Base-by-base conservation (phyloP, 768 basidiomycete species). In the Leccinellum rugosiceps region DNA sequence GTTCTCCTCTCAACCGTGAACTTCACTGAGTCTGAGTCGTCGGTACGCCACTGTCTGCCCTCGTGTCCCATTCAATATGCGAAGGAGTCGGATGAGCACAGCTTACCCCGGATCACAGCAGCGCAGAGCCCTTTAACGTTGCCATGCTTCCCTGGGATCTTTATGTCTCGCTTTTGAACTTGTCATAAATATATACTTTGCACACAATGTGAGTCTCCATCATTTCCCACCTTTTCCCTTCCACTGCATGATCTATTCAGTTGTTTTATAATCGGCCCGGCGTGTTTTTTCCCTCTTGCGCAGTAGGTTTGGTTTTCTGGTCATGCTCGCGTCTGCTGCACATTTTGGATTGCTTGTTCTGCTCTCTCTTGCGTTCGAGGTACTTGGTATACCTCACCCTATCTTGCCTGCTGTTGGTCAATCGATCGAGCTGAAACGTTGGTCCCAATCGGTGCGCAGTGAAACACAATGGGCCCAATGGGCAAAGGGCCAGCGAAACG, bases 401-500 rank as follows among this genome's bases (percentile, higher is more conserved):
- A 7, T 38, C 3, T 44, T 21, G 6, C 43, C 55, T 50, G 23
- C 59, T 67, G 60, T 45, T 55, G 62, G 65, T 31, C 68, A 63
- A 59, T 62, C 57, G n/a, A 55, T 72, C n/a, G 8, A 50, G 47
- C 58, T 70, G 1, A 68, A 45, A 55, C 59, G 60, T 34, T 57
- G 58, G 14, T 46, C 60, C 32, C 59, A 15, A 34, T 28, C 60
- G 6, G 28, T 38, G 32, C 63, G 60, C 49, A 63, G 67, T 4
- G 60, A 58, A 4, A 52, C 60, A 6, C 65, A 72, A 34, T 63
- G 61, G 63, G 63, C 61, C 15, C 57, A 31, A 21, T 71, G 65
- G 84, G 83, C 83, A 3, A 75, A 77, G 58, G 65, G 62, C n/a
- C 79, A 84, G 30, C 72, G 75, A 34, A 69, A 75, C 31, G 68